Conservation (phyloP, 805 yeast genomes). For the Yarrowia yakushimensis region DNA sequence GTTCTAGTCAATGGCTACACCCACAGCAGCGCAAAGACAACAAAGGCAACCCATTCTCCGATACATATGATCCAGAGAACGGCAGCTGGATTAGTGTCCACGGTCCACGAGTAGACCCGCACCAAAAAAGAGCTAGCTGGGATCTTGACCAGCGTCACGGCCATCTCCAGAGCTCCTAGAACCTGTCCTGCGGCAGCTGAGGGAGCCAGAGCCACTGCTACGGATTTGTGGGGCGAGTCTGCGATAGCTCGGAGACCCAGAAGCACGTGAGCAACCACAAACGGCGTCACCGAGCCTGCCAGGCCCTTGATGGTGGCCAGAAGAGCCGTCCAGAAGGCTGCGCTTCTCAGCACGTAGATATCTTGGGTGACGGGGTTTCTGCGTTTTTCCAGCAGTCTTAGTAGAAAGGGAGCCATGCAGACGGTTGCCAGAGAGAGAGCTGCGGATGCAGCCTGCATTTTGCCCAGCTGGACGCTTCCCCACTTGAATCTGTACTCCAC, state of each 20-base stretch:
- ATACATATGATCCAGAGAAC: slow-evolving; percentile 12
- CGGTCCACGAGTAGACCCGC: background rate
- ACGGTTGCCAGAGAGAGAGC: background rate
- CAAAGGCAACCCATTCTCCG: slow-evolving; percentile 16
- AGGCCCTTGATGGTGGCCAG: slow-evolving; percentile 1
- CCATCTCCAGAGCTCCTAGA: slow-evolving; percentile 8
- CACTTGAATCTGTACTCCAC: background rate
- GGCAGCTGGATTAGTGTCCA: background rate
- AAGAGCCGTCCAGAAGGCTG: background rate
- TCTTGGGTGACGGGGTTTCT: slow-evolving; percentile 14
- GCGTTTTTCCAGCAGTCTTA: background rate
- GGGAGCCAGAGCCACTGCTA: slow-evolving; percentile 6
- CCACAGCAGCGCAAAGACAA: background rate
- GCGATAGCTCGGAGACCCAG: background rate
- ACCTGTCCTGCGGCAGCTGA: slow-evolving; percentile 16
- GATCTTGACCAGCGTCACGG: slow-evolving; percentile 4
- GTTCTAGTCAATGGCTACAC: background rate
- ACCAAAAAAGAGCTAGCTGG: background rate
- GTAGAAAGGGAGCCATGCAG: background rate
- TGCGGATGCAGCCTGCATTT: background rate
- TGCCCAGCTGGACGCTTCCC: background rate
- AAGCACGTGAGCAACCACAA: slow-evolving; percentile 2
- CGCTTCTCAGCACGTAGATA: background rate
- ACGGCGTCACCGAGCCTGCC: background rate
- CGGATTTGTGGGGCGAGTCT: slow-evolving; percentile 9